Percentiles rank a stretch among this genome's conserved stretches.
These are phyloP conservation scores for Rhazya stricta DNA, from an alignment of 257 asterid species.

Conservation along the genomic window DNA sequence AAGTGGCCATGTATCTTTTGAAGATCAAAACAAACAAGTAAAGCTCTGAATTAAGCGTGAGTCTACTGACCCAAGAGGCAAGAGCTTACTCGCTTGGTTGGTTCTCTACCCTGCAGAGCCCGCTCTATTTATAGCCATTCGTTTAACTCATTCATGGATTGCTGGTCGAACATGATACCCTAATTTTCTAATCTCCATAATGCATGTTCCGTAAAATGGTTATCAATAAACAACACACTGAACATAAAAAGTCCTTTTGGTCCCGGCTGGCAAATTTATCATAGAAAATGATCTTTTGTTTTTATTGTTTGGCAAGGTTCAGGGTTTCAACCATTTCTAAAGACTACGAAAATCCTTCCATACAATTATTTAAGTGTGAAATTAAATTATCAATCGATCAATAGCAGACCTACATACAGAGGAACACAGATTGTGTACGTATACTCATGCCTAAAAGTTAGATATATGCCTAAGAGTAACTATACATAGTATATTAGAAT, in stretches of 20 bases:
- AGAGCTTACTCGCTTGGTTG: constrained; percentile 15
- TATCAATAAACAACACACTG: neutral
- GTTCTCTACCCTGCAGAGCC: neutral
- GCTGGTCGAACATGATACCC: neutral
- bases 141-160: neutral
- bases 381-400: too few relatives aligned
- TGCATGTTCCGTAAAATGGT: neutral
- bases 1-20: constrained; percentile 17
- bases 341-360: too few relatives aligned
- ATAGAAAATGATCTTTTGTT: neutral
- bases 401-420: too few relatives aligned
- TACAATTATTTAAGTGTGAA: too few relatives aligned
- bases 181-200: neutral
- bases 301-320: neutral
- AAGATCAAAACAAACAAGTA: neutral
- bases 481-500: too few relatives aligned
- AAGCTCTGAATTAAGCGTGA: neutral
- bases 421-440: too few relatives aligned
- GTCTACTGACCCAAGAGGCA: neutral
- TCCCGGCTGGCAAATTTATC: neutral
- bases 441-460: too few relatives aligned
- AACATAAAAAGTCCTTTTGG: neutral
- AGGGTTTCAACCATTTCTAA: too few relatives aligned
- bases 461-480: too few relatives aligned
- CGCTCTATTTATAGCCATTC: constrained; percentile 19